Evolutionary conservation across 495 filamentous ascomycete genomes (phyloP).

Genomic region (Cercophora sp.): DNA sequence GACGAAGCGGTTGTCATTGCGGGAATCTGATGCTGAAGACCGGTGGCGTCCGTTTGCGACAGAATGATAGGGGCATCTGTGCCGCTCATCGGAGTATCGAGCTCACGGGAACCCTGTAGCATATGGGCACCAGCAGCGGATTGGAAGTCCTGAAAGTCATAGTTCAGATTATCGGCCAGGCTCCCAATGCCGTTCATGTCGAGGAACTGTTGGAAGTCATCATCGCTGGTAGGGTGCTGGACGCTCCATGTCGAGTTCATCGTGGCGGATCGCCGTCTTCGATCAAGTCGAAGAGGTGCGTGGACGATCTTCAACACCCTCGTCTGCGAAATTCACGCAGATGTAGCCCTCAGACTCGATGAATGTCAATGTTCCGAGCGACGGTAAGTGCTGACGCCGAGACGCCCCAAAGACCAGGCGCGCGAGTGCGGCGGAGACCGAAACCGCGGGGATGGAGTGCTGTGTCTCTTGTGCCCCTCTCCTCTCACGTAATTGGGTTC

Average conservation of each 20-base stretch:
- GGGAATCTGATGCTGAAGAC: slow-evolving; percentile 47
- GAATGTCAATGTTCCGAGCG: too few species aligned
- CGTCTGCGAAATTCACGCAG: too few species aligned
- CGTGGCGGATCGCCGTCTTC: too few species aligned
- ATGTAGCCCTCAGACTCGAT: too few species aligned
- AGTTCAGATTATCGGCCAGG: slow-evolving; percentile 43
- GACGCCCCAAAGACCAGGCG: too few species aligned
- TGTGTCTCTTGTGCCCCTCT: too few species aligned
- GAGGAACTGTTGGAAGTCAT: slow-evolving; percentile 55
- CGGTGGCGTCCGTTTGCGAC: slow-evolving; percentile 33
- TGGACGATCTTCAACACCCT: too few species aligned
- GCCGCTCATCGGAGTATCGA: slow-evolving; percentile 51
- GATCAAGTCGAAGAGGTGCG: too few species aligned
- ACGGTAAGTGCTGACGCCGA: too few species aligned
- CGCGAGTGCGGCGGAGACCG: too few species aligned
- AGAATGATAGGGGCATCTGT: slow-evolving; percentile 39
- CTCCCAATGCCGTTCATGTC: slow-evolving; percentile 49
- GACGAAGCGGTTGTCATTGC: slow-evolving; percentile 40
- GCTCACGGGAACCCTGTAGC: slow-evolving; percentile 36
- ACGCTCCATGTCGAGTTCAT: slow-evolving; percentile 50
- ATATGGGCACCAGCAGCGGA: slow-evolving; percentile 31
- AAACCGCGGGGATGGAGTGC: too few species aligned
- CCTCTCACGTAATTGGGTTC: too few species aligned
- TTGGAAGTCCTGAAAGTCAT: slow-evolving; percentile 47
- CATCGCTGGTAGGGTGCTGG: slow-evolving; percentile 40